phyloP scores from a whole-genome alignment of 2,329 filamentous ascomycete genomes.

The Davidsoniella australis region DNA sequence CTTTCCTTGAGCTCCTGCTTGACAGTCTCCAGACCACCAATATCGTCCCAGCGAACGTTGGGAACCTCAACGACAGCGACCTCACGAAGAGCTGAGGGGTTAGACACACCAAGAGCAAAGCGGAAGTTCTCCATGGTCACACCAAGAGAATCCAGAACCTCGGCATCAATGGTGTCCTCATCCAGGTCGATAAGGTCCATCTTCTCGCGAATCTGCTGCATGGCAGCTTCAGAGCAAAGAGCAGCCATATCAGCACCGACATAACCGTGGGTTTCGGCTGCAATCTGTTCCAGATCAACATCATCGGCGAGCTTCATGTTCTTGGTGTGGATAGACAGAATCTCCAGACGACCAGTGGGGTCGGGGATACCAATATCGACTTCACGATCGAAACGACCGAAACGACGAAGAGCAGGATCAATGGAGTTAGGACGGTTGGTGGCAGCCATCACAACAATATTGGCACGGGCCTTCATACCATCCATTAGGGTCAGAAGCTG shows the following conservation, averaged over 20 bases:
- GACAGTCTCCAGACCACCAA: conserved; percentile 93
- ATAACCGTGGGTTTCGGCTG: conserved; percentile 95
- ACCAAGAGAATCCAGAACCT: conserved; percentile 92
- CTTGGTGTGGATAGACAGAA: conserved; percentile 98
- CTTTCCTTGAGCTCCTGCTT: conserved; percentile 99
- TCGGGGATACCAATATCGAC: conserved; percentile 97
- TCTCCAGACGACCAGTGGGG: conserved; percentile 94
- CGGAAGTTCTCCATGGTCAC: conserved; percentile 99
- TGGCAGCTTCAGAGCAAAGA: conserved; percentile 95
- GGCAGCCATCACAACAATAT: conserved; percentile 97
- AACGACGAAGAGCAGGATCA: conserved; percentile 90
- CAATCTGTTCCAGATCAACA: conserved; percentile 91
- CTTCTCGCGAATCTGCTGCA: conserved; percentile 99
- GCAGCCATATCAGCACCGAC: conserved; percentile 97
- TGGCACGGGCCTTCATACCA: conserved; percentile 98
- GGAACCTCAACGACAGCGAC: conserved; percentile 98
- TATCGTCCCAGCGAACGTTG: conserved; percentile 99
- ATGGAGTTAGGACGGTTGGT: conserved; percentile 99
- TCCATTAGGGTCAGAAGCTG: conserved; percentile 97
- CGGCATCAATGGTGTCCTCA: conserved; percentile 96
- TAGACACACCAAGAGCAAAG: conserved; percentile 92
- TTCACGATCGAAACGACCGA: conserved; percentile 96
- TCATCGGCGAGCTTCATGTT: conserved; percentile 99
- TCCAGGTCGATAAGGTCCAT: conserved; percentile 99
- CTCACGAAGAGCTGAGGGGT: conserved; percentile 95